Percentiles rank a stretch among this genome's conserved stretches.
Evolutionary conservation across 1,284 basidiomycete genomes (phyloP).

Genomic region (Ceratobasidium papillatum): DNA sequence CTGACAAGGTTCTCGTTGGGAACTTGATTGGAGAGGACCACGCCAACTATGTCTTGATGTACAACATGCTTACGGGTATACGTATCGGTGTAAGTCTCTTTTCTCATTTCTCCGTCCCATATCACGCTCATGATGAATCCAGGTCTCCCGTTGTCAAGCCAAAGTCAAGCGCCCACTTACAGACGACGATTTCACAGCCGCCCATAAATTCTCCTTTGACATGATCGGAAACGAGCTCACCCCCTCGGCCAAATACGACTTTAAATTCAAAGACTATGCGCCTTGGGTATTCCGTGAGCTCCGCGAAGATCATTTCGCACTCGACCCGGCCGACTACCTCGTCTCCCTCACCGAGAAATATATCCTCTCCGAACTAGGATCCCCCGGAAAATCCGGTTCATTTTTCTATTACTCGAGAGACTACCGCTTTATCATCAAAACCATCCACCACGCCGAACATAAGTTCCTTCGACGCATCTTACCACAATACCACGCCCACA

Average conservation of each 20-base stretch:
- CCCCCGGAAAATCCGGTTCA: conserved; percentile 96
- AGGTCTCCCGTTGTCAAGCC: conserved; percentile 96
- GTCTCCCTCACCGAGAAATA: conserved; percentile 96
- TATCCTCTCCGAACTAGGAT: conserved; percentile 97
- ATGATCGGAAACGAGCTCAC: conserved; percentile 98
- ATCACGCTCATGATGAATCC: conserved; percentile 4
- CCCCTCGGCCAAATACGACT: conserved; percentile 94
- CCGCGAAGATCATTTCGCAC: conserved; percentile 91
- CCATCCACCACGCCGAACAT: conserved; percentile 94
- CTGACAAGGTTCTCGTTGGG: conserved; percentile 78
- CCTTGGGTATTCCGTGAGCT: conserved; percentile 97
- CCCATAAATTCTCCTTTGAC: conserved; percentile 97
- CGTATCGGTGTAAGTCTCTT: conserved; percentile 82
- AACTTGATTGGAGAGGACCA: conserved; percentile 97
- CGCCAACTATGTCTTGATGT: conserved; percentile 99
- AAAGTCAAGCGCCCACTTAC: conserved; percentile 89
- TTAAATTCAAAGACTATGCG: conserved; percentile 99
- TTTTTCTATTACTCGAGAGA: conserved; percentile 99
- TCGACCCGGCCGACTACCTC: conserved; percentile 97
- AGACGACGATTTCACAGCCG: conserved; percentile 86
- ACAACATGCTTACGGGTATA: conserved; percentile 99
- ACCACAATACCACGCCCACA: conserved; percentile 86
- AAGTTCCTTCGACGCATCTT: conserved; percentile 90
- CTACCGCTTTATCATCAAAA: conserved; percentile 99
- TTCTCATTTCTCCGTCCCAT: conserved; percentile 18